phyloP scores from a whole-genome alignment of 306 rosid genomes.

The Pyrus communis region DNA sequence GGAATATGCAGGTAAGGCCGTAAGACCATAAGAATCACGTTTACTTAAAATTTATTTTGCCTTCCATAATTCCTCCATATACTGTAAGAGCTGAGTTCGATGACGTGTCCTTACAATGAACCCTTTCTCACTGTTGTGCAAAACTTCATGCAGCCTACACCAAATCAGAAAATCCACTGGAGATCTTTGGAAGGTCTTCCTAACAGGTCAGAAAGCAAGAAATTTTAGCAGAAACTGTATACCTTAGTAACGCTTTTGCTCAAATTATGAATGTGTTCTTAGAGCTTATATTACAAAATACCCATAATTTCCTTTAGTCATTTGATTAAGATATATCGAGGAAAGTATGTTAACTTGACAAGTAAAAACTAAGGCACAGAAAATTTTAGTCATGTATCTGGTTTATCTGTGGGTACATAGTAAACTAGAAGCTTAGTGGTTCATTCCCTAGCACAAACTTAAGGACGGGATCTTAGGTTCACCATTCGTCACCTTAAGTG shows the following conservation, averaged over 20 bases:
- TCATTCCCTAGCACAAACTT: neutral
- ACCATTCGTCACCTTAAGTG: neutral
- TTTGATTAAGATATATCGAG: neutral
- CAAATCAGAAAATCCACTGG: slow-evolving; percentile 95
- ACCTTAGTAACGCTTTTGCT: slow-evolving; percentile 11
- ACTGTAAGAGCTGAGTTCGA: neutral
- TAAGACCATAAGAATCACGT: slow-evolving; percentile 21
- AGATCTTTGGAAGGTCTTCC: slow-evolving; percentile 93
- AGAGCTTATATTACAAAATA: too few species aligned
- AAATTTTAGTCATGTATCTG: neutral
- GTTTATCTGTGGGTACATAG: neutral
- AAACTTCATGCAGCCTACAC: slow-evolving; percentile 67
- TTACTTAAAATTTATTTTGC: neutral
- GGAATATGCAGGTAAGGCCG: slow-evolving; percentile 85
- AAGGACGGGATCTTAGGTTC: neutral
- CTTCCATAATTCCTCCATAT: neutral
- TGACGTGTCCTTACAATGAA: slow-evolving; percentile 1
- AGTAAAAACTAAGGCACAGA: neutral
- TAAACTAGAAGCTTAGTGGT: neutral
- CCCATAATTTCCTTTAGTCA: neutral
- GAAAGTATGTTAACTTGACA: neutral
- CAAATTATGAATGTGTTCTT: neutral
- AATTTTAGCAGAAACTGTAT: neutral
- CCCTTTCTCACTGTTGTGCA: slow-evolving; percentile 14
- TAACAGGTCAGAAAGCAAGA: slow-evolving; percentile 51